phyloP scores from a whole-genome alignment of 768 basidiomycete species.

The Pholiota microspora region DNA sequence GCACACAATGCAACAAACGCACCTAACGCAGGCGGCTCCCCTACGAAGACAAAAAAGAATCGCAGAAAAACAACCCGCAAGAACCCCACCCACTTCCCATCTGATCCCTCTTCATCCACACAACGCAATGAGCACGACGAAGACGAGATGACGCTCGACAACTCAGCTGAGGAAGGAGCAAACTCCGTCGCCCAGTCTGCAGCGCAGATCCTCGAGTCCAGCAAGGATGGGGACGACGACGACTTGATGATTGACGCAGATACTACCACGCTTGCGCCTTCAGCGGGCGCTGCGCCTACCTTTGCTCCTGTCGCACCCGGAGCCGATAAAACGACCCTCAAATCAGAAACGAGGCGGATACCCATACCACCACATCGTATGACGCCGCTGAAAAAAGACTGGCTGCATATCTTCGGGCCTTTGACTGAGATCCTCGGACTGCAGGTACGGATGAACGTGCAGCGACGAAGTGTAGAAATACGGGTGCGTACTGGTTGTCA shows the following conservation, averaged over 20 bases:
- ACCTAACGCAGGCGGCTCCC: constrained; percentile 13
- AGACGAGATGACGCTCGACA: constrained; percentile 22
- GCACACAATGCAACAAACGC: constrained; percentile 24
- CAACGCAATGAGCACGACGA: constrained; percentile 18
- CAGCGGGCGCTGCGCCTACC: constrained; percentile 52
- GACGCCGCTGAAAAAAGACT: constrained; percentile 95
- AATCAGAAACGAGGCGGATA: constrained; percentile 85
- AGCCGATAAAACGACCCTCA: constrained; percentile 54
- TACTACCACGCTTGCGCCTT: constrained; percentile 43
- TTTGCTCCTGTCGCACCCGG: constrained; percentile 70
- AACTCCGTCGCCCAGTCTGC: constrained; percentile 12
- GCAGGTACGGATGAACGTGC: constrained; percentile 97
- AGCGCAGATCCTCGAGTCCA: not conserved
- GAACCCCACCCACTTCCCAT: constrained; percentile 16
- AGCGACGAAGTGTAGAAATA: constrained; percentile 85
- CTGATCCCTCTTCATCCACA: constrained; percentile 21
- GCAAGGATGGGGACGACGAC: constrained; percentile 24
- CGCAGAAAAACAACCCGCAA: constrained; percentile 38
- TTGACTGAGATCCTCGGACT: constrained; percentile 92
- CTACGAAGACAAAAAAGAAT: constrained; percentile 29
- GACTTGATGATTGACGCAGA: constrained; percentile 44
- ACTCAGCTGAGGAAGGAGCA: constrained; percentile 10
- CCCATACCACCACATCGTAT: constrained; percentile 95
- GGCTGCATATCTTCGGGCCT: constrained; percentile 94
- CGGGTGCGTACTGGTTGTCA: constrained; percentile 55